Evolutionary conservation across 176 grass and related monocot genomes (phyloP).

Genomic region (sorghum (Sorghum bicolor)): DNA sequence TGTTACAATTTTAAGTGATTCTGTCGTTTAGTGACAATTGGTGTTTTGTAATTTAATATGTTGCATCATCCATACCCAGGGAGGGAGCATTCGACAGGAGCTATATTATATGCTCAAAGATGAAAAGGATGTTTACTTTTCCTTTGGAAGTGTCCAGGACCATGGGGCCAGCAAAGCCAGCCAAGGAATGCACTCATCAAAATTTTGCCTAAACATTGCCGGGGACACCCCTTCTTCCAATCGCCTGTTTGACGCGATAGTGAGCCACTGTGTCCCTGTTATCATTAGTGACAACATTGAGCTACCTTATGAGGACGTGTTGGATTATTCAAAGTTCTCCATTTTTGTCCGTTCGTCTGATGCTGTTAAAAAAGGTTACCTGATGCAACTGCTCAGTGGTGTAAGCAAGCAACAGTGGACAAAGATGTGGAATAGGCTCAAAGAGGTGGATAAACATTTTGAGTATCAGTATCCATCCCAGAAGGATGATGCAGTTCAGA

Average conservation of each 20-base stretch:
- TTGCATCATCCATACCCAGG: conserved; percentile 42
- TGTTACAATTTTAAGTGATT: background rate
- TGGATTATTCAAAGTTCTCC: conserved; percentile 84
- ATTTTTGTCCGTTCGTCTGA: conserved; percentile 70
- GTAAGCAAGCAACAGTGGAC: conserved; percentile 56
- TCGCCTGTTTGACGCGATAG: conserved; percentile 81
- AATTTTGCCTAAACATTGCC: conserved; percentile 85
- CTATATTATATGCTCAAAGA: conserved; percentile 76
- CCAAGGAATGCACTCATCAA: conserved; percentile 76
- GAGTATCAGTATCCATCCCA: conserved; percentile 68
- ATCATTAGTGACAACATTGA: conserved; percentile 88
- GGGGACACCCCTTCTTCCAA: conserved; percentile 95
- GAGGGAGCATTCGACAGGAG: conserved; percentile 75
- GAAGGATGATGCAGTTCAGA: conserved; percentile 75
- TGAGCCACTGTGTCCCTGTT: conserved; percentile 74
- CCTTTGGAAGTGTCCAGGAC: conserved; percentile 76
- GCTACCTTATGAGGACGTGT: conserved; percentile 72
- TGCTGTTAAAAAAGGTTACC: conserved; percentile 63
- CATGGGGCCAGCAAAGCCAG: conserved; percentile 77
- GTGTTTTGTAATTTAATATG: conserved; percentile 1
- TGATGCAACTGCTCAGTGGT: conserved; percentile 53
- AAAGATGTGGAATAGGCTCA: conserved; percentile 71
- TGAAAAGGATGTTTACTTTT: conserved; percentile 74
- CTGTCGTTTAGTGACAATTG: background rate
- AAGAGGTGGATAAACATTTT: conserved; percentile 68